Evolutionary conservation across 2,329 filamentous ascomycete species (phyloP).

Genomic region (Xylariaceae sp.): DNA sequence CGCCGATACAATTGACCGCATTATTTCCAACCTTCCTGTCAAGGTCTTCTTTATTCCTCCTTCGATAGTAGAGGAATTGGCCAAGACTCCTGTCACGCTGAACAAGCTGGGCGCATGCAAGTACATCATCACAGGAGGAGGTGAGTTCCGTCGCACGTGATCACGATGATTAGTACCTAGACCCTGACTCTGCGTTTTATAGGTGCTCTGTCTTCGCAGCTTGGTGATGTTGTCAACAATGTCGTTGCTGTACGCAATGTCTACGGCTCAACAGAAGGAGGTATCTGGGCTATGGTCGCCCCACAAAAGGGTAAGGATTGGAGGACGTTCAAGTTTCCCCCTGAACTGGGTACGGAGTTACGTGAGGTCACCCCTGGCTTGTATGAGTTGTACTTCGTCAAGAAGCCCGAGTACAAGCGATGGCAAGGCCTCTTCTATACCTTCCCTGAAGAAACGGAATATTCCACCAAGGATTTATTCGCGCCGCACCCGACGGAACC

Average conservation of each 20-base stretch:
- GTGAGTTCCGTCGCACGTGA: constrained; percentile 1
- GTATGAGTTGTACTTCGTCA: constrained; percentile 23
- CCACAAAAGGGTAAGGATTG: constrained; percentile 23
- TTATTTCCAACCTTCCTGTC: constrained; percentile 23
- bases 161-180: neutral
- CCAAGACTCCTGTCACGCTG: constrained; percentile 20
- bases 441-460: constrained; percentile 23
- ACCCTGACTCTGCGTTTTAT: neutral
- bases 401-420: constrained; percentile 22
- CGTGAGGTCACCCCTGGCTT: constrained; percentile 23
- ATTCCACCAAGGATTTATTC: constrained; percentile 24
- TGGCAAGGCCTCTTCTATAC: constrained; percentile 26
- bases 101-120: constrained; percentile 21
- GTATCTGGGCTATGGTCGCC: constrained; percentile 25
- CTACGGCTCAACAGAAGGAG: constrained; percentile 24
- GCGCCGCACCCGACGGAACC: constrained; percentile 22
- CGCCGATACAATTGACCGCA: constrained; percentile 23
- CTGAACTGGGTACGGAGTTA: constrained; percentile 21
- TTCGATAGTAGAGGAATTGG: constrained; percentile 24
- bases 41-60: constrained; percentile 24
- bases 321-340: constrained; percentile 24
- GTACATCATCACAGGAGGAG: constrained; percentile 25
- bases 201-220: constrained; percentile 22
- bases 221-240: constrained; percentile 22
- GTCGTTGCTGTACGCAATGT: constrained; percentile 23